phyloP scores from a whole-genome alignment of 148 eudicot species.

The Amaranthus hypochondriacus region DNA sequence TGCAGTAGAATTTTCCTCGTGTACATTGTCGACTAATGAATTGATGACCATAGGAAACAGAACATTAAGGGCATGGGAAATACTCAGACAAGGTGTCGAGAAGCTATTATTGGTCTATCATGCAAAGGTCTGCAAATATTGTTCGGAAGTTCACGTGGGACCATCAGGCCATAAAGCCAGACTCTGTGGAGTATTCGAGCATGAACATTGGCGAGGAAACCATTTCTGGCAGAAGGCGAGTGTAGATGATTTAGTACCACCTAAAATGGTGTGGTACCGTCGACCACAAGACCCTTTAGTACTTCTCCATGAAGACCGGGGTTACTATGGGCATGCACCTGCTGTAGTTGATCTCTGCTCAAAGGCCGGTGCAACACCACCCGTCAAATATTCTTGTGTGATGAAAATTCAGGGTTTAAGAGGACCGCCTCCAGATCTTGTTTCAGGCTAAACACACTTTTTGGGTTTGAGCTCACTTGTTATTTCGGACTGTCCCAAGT shows the following conservation, averaged over 20 bases:
- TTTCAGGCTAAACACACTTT: slow-evolving; percentile 16
- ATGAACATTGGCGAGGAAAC: slow-evolving; percentile 60
- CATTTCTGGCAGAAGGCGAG: slow-evolving; percentile 80
- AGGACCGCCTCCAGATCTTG: slow-evolving; percentile 23
- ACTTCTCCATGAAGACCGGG: slow-evolving; percentile 55
- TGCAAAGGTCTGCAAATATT: slow-evolving; percentile 65
- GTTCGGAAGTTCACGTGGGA: slow-evolving; percentile 90
- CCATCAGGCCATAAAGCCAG: slow-evolving; percentile 93
- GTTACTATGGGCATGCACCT: slow-evolving; percentile 87
- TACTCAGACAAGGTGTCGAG: slow-evolving; percentile 52
- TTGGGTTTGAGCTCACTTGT: slow-evolving; percentile 3
- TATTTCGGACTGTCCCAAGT: background rate
- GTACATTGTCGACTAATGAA: slow-evolving; percentile 38
- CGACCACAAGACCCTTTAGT: slow-evolving; percentile 76
- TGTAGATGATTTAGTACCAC: slow-evolving; percentile 82
- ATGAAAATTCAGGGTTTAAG: slow-evolving; percentile 78
- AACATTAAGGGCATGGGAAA: slow-evolving; percentile 78
- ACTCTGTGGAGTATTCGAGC: slow-evolving; percentile 87
- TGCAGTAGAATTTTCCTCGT: slow-evolving; percentile 1
- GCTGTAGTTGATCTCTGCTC: slow-evolving; percentile 84
- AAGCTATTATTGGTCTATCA: slow-evolving; percentile 67
- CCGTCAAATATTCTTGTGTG: slow-evolving; percentile 58
- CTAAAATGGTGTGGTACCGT: slow-evolving; percentile 60
- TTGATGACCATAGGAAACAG: slow-evolving; percentile 33
- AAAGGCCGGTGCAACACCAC: slow-evolving; percentile 57